These are phyloP conservation scores for Melastoma malabathricum DNA, from an alignment of 345 rosid species.

Conservation along the genomic window DNA sequence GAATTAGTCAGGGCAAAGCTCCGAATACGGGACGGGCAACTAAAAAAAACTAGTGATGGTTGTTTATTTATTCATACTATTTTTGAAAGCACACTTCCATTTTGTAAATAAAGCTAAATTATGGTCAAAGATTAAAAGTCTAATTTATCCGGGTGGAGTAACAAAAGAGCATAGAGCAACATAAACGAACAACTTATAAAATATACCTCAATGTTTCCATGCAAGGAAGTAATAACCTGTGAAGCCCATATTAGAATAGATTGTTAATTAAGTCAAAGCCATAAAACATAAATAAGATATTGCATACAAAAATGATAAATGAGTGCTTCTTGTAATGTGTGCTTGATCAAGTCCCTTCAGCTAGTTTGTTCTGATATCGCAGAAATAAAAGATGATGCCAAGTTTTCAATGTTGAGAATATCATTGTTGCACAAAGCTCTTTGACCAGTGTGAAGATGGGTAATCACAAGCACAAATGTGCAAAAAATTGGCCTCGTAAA, in stretches of 20 bases:
- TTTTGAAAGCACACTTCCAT: no score
- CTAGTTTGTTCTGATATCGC: no score
- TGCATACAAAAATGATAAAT: background rate
- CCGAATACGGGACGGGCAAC: no score
- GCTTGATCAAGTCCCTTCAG: no score
- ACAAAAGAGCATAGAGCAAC: background rate
- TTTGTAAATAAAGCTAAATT: background rate
- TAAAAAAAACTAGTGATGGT: no score
- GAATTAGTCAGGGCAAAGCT: no score
- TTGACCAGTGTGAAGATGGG: background rate
- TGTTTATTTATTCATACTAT: no score
- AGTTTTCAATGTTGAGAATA: background rate
- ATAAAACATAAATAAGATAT: no score
- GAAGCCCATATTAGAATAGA: background rate
- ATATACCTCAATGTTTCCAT: slow-evolving; percentile 10
- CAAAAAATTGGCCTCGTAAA: background rate
- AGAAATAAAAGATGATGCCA: background rate
- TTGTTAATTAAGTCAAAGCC: no score
- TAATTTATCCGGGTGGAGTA: background rate
- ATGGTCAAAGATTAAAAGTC: background rate
- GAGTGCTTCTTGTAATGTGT: no score
- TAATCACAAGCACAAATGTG: background rate
- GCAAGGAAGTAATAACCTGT: slow-evolving; percentile 13
- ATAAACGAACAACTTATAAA: background rate
- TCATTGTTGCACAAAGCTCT: background rate